Base-by-base conservation (phyloP, 1,284 basidiomycete genomes). In the Fomes fomentarius region DNA sequence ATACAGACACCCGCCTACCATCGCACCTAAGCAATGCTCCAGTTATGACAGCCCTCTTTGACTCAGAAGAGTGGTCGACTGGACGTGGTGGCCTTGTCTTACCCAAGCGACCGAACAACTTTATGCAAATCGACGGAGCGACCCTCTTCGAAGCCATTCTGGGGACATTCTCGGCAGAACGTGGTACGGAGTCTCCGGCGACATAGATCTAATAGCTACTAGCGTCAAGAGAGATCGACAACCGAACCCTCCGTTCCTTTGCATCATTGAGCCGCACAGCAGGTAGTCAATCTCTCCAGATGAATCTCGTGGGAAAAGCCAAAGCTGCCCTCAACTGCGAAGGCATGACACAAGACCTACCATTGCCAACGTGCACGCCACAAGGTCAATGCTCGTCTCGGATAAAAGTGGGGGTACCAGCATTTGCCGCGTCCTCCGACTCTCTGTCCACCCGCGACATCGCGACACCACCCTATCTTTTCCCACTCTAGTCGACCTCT, bases 301-400 rank as follows among this genome's bases (percentile, higher is more conserved):
- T 42, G 44, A 39, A 56, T 53, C 47, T 51, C 24, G 31, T 61
- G 50, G 48, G 50, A 56, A 49, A 11, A 25, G 22, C 17, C 21
- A 17, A 28, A 37, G 42, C 43, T 25, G 37, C 17, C 28, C 15
- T 26, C 35, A 21, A 39, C 12, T 22, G 17, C n/a, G 15, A 22
- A 30, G 3, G 22, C 38, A 15, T 30, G 35, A 46, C 43, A 22
- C 39, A 34, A 44, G 8, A 6, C 34, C 4, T n/a, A 25, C 38
- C 28, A 17, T 46, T 14, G 34, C 19, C 47, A 58, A 54, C 60
- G 57, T 59, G 60, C 50, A 38, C 7, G 19, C 50, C 57, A 52
- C 52, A 52, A 59, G 57, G 60, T 39, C 31, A 40, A 24, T 19
- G 34, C 48, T 35, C 52, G 22, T 26, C 47, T 24, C 43, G 35